Base-by-base conservation (phyloP, 176 grass and related monocot species). In the Carex myosuroides region DNA sequence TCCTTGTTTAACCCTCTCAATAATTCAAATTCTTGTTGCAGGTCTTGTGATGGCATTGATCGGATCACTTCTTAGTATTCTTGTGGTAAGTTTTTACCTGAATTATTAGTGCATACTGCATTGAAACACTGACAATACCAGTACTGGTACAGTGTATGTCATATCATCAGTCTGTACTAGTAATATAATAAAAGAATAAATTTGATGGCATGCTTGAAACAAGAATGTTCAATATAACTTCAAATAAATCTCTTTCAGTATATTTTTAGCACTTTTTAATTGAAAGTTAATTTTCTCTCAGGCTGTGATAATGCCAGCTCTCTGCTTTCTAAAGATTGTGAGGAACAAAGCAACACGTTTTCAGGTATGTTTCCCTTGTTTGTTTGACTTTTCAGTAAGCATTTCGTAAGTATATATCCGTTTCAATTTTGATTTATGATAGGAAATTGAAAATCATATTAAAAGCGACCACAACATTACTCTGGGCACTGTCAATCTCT, bases 11-110 rank as follows among this genome's bases (percentile, higher is more conserved):
- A 30, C 11, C 22, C 22, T 21, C 24, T 77, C 50, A 55, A 56
- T 50, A 7, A 32, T 56, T 55, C 6, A 76, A 76, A 56, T 56
- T 56, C 13, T 76, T 88, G 24, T 91, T 94, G 64, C 88, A 97
- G 96, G 92, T 88, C 81, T 98, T 77, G 41, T 98, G 86, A 98
- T 98, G 96, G 83, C 96, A 83, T 89, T 98, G 26, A 93, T 98
- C 79, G 95, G 96, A 86, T 98, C 89, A 22, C 93, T 98, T 63
- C 71, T 95, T 12, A 93, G 96, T 88, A 90, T 93, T 86, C 96
- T 98, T 74, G 91, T 98, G 89, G 96, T 98, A 95, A n/a, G 85
- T 56, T 5, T 71, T 26, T 86, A 75, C n/a, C 18, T 24, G 10
- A 21, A 50, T 75, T 53, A 5, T 74, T 75, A 72, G n/a, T 52